Conservation (phyloP, 2,329 filamentous ascomycete genomes). For the Grosmannia huntii region DNA sequence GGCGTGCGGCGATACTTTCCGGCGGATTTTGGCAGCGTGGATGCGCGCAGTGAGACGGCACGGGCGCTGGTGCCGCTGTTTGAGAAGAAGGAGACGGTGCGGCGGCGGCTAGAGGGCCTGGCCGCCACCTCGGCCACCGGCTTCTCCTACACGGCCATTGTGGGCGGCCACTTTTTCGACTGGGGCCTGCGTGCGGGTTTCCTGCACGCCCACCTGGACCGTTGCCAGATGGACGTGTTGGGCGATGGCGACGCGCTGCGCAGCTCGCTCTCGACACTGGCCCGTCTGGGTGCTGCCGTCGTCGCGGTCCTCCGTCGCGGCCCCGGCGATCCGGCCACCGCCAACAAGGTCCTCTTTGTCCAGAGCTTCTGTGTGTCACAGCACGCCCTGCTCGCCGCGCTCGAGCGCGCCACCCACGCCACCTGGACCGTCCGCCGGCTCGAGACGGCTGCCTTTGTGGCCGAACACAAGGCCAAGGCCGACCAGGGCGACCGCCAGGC, state of each 20-base stretch:
- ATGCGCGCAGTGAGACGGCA: slow-evolving; percentile 21
- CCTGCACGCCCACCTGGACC: slow-evolving; percentile 21
- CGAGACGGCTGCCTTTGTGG: slow-evolving; percentile 27
- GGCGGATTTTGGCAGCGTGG: slow-evolving; percentile 28
- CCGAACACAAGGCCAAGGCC: slow-evolving; percentile 22
- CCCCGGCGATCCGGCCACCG: slow-evolving; percentile 14
- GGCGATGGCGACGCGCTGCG: slow-evolving; percentile 18
- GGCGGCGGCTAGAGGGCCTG: slow-evolving; percentile 18
- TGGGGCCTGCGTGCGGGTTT: slow-evolving; percentile 25
- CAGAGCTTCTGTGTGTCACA: slow-evolving; percentile 28
- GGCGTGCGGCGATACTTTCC: slow-evolving; percentile 25
- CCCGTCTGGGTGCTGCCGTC: slow-evolving; percentile 20
- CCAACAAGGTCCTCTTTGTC: slow-evolving; percentile 23
- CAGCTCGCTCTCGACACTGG: slow-evolving; percentile 24
- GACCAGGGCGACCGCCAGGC: slow-evolving; percentile 24
- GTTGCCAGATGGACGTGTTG: slow-evolving; percentile 20
- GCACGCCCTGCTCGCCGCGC: slow-evolving; percentile 19
- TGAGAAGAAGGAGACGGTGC: slow-evolving; percentile 21
- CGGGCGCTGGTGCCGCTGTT: slow-evolving; percentile 24
- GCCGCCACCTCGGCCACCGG: slow-evolving; percentile 9
- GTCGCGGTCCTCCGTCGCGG: slow-evolving; percentile 18
- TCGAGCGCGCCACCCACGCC: slow-evolving; percentile 19
- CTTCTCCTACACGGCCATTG: slow-evolving; percentile 25
- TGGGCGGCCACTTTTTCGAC: slow-evolving; percentile 28
- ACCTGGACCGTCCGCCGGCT: slow-evolving; percentile 19